phyloP scores from a whole-genome alignment of 2,329 filamentous ascomycete species.

The Lasiodiplodia citricola region DNA sequence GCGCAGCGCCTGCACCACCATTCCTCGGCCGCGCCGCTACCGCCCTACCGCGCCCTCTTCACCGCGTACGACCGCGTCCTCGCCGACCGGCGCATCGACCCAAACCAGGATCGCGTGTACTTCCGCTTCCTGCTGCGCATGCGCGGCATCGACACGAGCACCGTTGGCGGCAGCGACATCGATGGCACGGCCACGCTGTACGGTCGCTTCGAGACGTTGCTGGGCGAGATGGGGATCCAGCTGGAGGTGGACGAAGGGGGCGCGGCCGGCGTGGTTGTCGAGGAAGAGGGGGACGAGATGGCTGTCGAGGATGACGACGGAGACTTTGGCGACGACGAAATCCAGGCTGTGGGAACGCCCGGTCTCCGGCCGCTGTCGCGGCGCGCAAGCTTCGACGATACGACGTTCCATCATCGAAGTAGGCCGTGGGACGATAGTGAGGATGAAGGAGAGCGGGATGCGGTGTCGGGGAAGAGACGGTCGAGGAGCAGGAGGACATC shows the following conservation, averaged over 20 bases:
- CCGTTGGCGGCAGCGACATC: constrained; percentile 25
- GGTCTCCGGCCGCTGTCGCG: constrained; percentile 34
- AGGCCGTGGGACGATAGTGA: constrained; percentile 40
- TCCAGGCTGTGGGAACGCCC: not conserved
- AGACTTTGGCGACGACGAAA: not conserved
- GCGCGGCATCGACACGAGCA: constrained; percentile 30
- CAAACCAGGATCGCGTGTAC: constrained; percentile 76
- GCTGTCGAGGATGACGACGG: constrained; percentile 29
- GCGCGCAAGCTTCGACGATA: constrained; percentile 62
- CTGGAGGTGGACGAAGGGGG: constrained; percentile 64
- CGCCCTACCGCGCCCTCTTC: constrained; percentile 80
- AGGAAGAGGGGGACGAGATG: constrained; percentile 40
- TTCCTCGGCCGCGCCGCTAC: constrained; percentile 64
- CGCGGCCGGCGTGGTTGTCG: constrained; percentile 39
- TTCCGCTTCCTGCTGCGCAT: constrained; percentile 81
- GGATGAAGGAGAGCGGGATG: constrained; percentile 27
- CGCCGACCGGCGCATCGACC: constrained; percentile 70
- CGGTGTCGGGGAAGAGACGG: not conserved
- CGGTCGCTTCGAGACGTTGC: constrained; percentile 72
- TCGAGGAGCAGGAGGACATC: constrained; percentile 36
- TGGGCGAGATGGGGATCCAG: constrained; percentile 72
- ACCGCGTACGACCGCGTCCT: constrained; percentile 79
- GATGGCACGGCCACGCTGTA: constrained; percentile 59
- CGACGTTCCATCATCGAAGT: constrained; percentile 50
- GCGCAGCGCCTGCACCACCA: constrained; percentile 70